Conservation (phyloP, 1,139 yeast genomes). For the Hansenula sp. region DNA sequence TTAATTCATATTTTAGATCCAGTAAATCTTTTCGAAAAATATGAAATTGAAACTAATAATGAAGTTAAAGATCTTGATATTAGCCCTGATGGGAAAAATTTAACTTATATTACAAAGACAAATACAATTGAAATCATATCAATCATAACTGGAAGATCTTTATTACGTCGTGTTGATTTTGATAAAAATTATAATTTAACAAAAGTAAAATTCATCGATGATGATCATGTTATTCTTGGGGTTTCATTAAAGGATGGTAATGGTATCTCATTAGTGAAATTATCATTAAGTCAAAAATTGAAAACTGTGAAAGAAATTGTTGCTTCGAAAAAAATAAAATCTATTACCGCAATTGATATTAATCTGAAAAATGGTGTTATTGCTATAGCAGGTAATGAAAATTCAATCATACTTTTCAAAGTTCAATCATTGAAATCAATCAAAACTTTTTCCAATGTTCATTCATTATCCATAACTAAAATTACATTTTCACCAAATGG, state of each 20-base stretch:
- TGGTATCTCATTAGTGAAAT: conserved; percentile 18
- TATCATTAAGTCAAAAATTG: conserved; percentile 15
- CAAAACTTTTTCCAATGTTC: conserved; percentile 53
- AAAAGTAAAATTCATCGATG: conserved; percentile 56
- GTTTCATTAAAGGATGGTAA: conserved; percentile 45
- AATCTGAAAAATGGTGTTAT: conserved; percentile 43
- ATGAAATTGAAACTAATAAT: conserved; percentile 53
- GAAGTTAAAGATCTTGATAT: conserved; percentile 45
- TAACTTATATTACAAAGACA: conserved; percentile 49
- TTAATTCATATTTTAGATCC: conserved; percentile 60
- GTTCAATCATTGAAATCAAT: conserved; percentile 19
- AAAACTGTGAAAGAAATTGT: conserved; percentile 32
- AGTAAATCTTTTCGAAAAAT: conserved; percentile 45
- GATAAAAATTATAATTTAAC: conserved; percentile 35
- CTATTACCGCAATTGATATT: conserved; percentile 65
- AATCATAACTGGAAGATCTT: conserved; percentile 31
- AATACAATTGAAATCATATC: conserved; percentile 25
- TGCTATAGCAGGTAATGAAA: conserved; percentile 76
- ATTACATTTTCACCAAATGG: conserved; percentile 72
- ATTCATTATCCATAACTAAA: conserved; percentile 73
- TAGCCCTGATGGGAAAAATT: conserved; percentile 48
- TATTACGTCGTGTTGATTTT: conserved; percentile 21
- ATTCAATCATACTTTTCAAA: conserved; percentile 55
- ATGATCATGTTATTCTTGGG: conserved; percentile 34
- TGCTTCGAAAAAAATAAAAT: conserved; percentile 50